Base-by-base conservation (phyloP, 2,329 filamentous ascomycete species). In the Xylaria sp. region DNA sequence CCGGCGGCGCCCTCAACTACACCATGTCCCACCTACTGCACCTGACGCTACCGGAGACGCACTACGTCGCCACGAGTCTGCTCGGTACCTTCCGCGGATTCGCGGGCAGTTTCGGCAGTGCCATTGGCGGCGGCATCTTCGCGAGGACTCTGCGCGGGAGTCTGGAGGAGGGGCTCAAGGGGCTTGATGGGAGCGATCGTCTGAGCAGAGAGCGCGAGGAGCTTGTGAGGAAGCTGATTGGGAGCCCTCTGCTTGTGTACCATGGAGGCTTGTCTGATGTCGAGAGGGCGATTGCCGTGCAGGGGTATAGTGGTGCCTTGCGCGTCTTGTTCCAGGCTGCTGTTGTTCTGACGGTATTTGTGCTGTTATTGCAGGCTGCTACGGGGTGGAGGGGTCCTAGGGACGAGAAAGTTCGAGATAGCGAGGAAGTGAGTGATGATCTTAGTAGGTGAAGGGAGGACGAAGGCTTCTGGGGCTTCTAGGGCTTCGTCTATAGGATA, bases 31-130 rank as follows among this genome's bases (percentile, higher is more conserved):
- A 96, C 71, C 75, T 94, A 4, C 82, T 96, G 4, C 90, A 95
- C 73, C 80, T 94, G 4, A 90, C 89, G 0, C 79, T 80, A 0
- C 81, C 85, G 0, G 82, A 85, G 6, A 86, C 87, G 0, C 90
- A 94, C 70, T 92, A 91, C 71, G 87, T 95, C 52, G 87, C 90
- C 2, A 92, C 89, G 0, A 90, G 91, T 12, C 80, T 96, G 43
- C 77, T 94, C 3, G 87, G 89, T 28, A 96, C 92, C 0, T 94
- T 94, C 76, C 84, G 92, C 3, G 91, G 91, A 4, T 94, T 95
- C 66, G 90, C 91, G 0, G 91, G 91, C 14, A 90, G 87, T 54
- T 95, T 96, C 69, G 92, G 92, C 2, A 90, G 89, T 1, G 87
- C 92, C 0, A 89, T 94, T 50, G 91, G 91, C 2, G 92, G 92